Evolutionary conservation across 2,329 filamentous ascomycete species (phyloP), one percentile per base, ranked within the genome.

Genomic region (Rosellinia necatrix): DNA sequence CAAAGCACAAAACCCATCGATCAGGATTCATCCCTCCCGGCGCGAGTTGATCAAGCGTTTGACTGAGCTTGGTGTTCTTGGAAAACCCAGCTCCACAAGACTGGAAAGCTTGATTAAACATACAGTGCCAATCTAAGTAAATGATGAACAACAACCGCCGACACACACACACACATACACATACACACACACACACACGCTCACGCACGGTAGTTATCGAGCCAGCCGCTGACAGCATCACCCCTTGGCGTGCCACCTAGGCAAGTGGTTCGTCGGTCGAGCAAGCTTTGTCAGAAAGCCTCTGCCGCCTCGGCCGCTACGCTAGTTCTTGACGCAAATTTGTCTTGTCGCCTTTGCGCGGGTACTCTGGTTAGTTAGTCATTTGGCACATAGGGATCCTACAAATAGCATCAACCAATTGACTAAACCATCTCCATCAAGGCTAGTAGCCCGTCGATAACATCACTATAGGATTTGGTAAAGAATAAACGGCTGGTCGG

Each of bases 101-200:
- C 29, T 13, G 25, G 19, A 53, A 57, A 57, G 54, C 54, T 57
- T 53, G 37, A 57, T 57, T 37, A 19, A 49, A 53, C 54, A 27
- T 53, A 32, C 22, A 43, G 43, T 34, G 6, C 19, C 13, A 12
- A 30, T 19, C 17, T 37, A 22, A 15, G 53, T 27, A 38, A 22
- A 30, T 30, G 34, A 51, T 52, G 25, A 24, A 21, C 40, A 15
- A 22, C 19, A n/a, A 22, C 29, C 4, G n/a, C 29, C 4, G n/a
- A 32, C 9, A 12, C 4, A 32, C n/a, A 32, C 30, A 12, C 10
- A 13, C n/a, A 32, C 30, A 9, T 32, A 32, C 3, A 13, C n/a
- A 32, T 32, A 32, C 9, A 12, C 4, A 32, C n/a, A 32, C 30
- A 12, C 10, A 13, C n/a, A 32, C 30, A 9, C n/a, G n/a, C 3